phyloP scores from a whole-genome alignment of 1,284 basidiomycete species.

The Papiliotrema fonsecae region DNA sequence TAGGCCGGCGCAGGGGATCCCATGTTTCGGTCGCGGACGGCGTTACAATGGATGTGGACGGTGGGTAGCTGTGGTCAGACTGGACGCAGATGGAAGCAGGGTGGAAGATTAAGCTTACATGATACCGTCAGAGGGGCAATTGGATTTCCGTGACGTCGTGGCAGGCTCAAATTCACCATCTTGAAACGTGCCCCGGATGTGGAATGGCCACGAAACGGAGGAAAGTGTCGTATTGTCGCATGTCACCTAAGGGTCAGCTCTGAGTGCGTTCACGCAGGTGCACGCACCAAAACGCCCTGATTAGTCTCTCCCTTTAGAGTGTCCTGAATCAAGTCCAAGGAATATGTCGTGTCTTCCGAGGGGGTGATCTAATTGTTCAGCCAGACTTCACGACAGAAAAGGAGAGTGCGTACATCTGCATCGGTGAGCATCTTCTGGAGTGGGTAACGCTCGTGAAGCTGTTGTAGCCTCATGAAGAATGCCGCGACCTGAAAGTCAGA shows the following conservation, averaged over 20 bases:
- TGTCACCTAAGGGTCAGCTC: conserved; percentile 17
- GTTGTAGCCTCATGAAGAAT: conserved; percentile 42
- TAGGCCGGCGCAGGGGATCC: conserved; percentile 41
- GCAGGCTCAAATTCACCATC: conserved; percentile 28
- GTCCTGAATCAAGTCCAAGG: conserved; percentile 26
- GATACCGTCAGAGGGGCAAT: conserved; percentile 43
- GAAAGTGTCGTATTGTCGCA: conserved; percentile 37
- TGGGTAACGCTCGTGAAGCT: conserved; percentile 12
- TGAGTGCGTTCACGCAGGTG: neutral
- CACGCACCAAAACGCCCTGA: conserved; percentile 11
- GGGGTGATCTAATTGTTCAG: conserved; percentile 38
- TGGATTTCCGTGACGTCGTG: conserved; percentile 10
- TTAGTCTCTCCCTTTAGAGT: conserved; percentile 24
- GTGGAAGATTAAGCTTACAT: conserved; percentile 21
- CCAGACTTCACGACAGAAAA: neutral
- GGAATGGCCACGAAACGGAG: conserved; percentile 37
- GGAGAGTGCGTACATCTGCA: conserved; percentile 33
- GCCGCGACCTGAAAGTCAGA: conserved; percentile 28
- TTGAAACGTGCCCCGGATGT: conserved; percentile 33
- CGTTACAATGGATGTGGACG: conserved; percentile 19
- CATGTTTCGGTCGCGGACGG: conserved; percentile 29
- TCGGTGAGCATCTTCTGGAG: conserved; percentile 29
- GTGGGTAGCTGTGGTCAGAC: conserved; percentile 29
- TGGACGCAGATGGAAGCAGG: neutral
- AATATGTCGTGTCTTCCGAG: conserved; percentile 41